Conservation (phyloP, 2,329 filamentous ascomycete genomes). For the Malbranchea zuffiana region DNA sequence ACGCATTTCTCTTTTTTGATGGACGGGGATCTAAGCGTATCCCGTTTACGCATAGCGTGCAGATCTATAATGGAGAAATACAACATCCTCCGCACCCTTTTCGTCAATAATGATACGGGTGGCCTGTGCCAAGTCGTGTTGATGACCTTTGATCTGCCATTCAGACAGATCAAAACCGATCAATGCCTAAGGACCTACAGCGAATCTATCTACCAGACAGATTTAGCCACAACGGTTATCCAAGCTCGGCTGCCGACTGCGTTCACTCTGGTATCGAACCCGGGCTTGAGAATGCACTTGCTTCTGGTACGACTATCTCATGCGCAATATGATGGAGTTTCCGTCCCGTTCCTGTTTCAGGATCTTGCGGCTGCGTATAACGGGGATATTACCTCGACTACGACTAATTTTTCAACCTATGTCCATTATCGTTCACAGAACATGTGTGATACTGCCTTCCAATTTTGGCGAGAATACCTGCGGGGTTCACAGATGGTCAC, state of each 20-base stretch:
- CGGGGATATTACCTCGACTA: constrained; percentile 19
- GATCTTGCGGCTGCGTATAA: constrained; percentile 43
- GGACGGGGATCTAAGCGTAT: not conserved
- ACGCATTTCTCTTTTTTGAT: not conserved
- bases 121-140: not conserved
- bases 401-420: constrained; percentile 24
- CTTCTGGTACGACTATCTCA: constrained; percentile 50
- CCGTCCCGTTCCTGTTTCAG: constrained; percentile 43
- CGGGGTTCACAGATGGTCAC: constrained; percentile 37
- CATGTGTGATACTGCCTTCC: constrained; percentile 25
- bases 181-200: constrained; percentile 29
- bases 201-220: not conserved
- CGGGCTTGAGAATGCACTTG: constrained; percentile 29
- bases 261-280: not conserved
- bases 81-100: constrained; percentile 8
- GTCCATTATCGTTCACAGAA: not conserved
- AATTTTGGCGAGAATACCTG: constrained; percentile 48
- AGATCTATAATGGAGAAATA: not conserved
- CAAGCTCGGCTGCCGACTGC: not conserved
- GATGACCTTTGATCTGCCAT: not conserved
- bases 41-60: constrained; percentile 1
- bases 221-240: not conserved
- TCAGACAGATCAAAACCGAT: not conserved
- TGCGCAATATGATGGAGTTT: constrained; percentile 54
- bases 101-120: not conserved